phyloP scores from a whole-genome alignment of 768 basidiomycete species.

The Russula abietina region DNA sequence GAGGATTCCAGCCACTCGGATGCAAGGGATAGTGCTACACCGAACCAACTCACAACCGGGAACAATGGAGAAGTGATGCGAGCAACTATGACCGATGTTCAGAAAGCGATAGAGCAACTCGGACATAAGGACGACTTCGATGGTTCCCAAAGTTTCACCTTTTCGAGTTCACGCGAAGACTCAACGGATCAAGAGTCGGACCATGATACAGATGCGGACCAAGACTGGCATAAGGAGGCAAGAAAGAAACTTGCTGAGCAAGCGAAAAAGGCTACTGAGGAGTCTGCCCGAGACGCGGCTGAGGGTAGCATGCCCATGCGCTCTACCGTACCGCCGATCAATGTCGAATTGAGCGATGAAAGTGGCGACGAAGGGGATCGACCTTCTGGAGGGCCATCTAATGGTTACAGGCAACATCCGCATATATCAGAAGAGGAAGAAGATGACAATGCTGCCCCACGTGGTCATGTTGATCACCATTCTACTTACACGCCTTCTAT shows the following conservation, averaged over 20 bases:
- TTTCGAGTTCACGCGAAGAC: constrained; percentile 57
- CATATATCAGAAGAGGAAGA: constrained; percentile 71
- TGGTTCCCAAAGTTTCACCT: constrained; percentile 67
- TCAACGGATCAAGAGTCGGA: constrained; percentile 46
- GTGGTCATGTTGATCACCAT: neutral
- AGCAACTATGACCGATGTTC: constrained; percentile 85
- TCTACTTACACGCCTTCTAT: constrained; percentile 22
- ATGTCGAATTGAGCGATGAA: constrained; percentile 73
- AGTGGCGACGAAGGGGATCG: constrained; percentile 62
- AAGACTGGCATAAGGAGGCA: constrained; percentile 60
- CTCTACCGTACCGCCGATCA: constrained; percentile 54
- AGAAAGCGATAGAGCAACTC: constrained; percentile 85
- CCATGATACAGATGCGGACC: constrained; percentile 47
- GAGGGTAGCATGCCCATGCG: constrained; percentile 32
- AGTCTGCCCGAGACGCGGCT: constrained; percentile 44
- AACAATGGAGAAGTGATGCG: constrained; percentile 61
- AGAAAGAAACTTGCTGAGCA: constrained; percentile 64
- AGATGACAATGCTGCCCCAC: constrained; percentile 31
- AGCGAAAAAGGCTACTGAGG: constrained; percentile 57
- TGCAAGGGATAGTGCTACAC: neutral
- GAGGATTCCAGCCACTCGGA: constrained; percentile 35
- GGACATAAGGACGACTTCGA: constrained; percentile 50
- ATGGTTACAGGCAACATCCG: constrained; percentile 35
- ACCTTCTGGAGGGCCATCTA: neutral
- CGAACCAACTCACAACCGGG: neutral